phyloP scores from a whole-genome alignment of 192 early-diverging fungal genomes.

The Geranomyces michiganensis region DNA sequence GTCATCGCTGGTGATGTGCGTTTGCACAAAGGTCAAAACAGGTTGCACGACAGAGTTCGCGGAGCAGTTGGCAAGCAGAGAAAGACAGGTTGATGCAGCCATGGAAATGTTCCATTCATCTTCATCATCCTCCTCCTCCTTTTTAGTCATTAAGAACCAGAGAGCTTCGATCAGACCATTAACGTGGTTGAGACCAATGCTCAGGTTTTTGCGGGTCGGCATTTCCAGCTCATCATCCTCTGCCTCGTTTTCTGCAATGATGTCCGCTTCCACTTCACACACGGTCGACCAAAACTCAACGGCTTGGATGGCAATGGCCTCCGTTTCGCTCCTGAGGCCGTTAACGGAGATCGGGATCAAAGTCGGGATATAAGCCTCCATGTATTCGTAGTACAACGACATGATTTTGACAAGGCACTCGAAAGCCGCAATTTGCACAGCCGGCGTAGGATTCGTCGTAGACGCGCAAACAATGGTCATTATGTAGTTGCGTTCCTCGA shows the following conservation, averaged over 20 bases:
- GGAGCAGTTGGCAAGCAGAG: constrained; percentile 83
- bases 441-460: constrained; percentile 68
- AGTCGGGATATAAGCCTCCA: constrained; percentile 98
- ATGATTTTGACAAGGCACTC: constrained; percentile 98
- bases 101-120: constrained; percentile 99
- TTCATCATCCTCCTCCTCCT: constrained; percentile 98
- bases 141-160: constrained; percentile 88
- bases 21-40: constrained; percentile 88
- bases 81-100: constrained; percentile 95
- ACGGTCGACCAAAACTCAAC: constrained; percentile 99
- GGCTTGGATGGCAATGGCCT: constrained; percentile 91
- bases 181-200: constrained; percentile 80
- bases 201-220: constrained; percentile 40
- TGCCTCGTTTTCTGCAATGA: constrained; percentile 66
- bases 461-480: constrained; percentile 97
- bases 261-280: constrained; percentile 90
- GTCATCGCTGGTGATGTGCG: constrained; percentile 78
- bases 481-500: constrained; percentile 95
- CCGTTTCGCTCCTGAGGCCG: constrained; percentile 89
- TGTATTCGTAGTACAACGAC: constrained; percentile 95
- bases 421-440: constrained; percentile 85
- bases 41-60: constrained; percentile 77
- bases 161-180: constrained; percentile 85
- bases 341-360: constrained; percentile 82
- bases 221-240: constrained; percentile 24